A percentile compares a stretch with the other conserved stretches of the same genome.
Evolutionary conservation across 306 rosid genomes (phyloP).

Genomic region (Prunus salicina): DNA sequence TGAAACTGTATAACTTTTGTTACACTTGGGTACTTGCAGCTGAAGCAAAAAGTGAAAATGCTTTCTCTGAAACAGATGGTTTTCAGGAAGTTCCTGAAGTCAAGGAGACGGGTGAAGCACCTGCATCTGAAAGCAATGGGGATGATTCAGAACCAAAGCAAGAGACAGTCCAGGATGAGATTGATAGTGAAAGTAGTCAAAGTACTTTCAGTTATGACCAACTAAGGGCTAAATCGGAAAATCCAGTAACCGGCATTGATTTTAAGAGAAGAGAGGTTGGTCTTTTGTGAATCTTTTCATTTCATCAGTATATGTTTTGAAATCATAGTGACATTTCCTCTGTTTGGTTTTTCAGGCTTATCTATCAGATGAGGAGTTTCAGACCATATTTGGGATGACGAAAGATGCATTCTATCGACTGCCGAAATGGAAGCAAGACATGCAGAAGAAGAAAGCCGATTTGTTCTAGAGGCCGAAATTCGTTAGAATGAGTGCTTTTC

Average conservation of each 20-base stretch:
- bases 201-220: conserved; percentile 73
- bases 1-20: conserved; percentile 18
- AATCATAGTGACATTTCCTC: conserved; percentile 14
- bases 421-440: conserved; percentile 98
- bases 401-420: conserved; percentile 81
- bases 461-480: conserved; percentile 50
- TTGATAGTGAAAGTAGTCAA: conserved; percentile 36
- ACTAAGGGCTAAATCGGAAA: conserved; percentile 79
- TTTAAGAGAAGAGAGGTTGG: conserved; percentile 92
- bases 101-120: conserved; percentile 58
- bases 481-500: conserved; percentile 23
- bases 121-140: conserved; percentile 45
- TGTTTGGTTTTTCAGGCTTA: conserved; percentile 54
- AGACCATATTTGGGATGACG: conserved; percentile 56
- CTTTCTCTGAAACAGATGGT: conserved; percentile 27
- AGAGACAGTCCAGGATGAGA: conserved; percentile 44
- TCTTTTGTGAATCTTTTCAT: background rate
- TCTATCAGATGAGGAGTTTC: conserved; percentile 81
- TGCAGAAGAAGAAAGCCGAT: conserved; percentile 88
- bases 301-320: background rate
- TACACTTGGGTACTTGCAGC: conserved; percentile 22
- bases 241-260: conserved; percentile 81
- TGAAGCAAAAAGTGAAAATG: background rate
- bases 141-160: conserved; percentile 55
- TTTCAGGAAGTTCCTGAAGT: conserved; percentile 56